Conservation (phyloP, 1,284 basidiomycete genomes). For the Grifola frondosa region DNA sequence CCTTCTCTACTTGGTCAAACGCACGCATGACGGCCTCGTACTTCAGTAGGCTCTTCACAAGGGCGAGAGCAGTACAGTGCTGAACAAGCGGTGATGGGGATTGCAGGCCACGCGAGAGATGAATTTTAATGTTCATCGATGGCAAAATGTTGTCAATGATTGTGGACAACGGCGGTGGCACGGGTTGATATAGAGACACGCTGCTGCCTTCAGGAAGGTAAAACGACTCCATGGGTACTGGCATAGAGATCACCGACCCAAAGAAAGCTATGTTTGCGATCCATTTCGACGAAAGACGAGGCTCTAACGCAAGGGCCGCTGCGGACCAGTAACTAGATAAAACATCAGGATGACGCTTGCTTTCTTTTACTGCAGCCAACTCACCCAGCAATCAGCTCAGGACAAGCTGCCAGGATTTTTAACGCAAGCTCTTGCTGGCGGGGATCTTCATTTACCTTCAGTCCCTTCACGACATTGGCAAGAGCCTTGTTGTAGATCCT, state of each 20-base stretch:
- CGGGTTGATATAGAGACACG: conserved; percentile 50
- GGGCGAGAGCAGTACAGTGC: conserved; percentile 75
- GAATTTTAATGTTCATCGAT: conserved; percentile 61
- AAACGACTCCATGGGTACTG: conserved; percentile 69
- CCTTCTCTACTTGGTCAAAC: conserved; percentile 50
- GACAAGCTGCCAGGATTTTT: conserved; percentile 77
- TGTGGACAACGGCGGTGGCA: conserved; percentile 68
- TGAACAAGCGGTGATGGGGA: conserved; percentile 73
- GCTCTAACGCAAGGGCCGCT: conserved; percentile 78
- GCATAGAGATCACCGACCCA: conserved; percentile 73
- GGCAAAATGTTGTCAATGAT: conserved; percentile 81
- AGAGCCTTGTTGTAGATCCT: conserved; percentile 87
- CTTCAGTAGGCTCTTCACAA: conserved; percentile 75
- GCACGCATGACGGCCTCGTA: conserved; percentile 53
- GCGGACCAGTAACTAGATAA: conserved; percentile 70
- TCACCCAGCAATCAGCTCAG: conserved; percentile 81
- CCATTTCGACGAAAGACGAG: conserved; percentile 86
- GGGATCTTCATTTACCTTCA: conserved; percentile 82
- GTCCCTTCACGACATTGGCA: conserved; percentile 67
- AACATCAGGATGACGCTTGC: too few relatives aligned
- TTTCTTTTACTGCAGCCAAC: conserved; percentile 22
- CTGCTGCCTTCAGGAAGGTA: conserved; percentile 40
- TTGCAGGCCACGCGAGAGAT: conserved; percentile 80
- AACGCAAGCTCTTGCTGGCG: conserved; percentile 85
- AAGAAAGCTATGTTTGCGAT: conserved; percentile 85